A percentile compares a stretch with the other conserved stretches of the same genome.
Conservation (phyloP, 164 flowering plant genomes). For the Magnolia changhungtana region DNA sequence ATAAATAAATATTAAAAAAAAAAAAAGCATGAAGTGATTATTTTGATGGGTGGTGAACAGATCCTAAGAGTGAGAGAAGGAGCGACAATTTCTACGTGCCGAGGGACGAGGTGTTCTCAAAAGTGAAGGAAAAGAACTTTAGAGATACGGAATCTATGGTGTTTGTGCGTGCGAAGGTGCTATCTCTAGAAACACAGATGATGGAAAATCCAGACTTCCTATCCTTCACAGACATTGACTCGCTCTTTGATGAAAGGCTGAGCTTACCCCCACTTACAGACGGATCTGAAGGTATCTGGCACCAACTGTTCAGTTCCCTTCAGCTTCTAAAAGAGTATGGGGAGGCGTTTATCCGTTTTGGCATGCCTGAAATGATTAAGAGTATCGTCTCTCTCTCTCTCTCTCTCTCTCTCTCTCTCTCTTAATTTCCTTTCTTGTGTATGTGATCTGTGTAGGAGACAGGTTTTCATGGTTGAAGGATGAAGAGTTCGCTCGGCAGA, state of each 20-base stretch:
- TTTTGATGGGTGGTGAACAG: slow-evolving; percentile 11
- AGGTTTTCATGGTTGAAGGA: slow-evolving; percentile 46
- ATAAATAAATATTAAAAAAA: no score
- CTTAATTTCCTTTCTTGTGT: not conserved
- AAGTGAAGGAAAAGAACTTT: slow-evolving; percentile 25
- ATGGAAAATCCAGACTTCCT: slow-evolving; percentile 25
- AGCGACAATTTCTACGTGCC: slow-evolving; percentile 29
- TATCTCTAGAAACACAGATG: slow-evolving; percentile 10
- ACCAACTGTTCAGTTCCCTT: slow-evolving; percentile 20
- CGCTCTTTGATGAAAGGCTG: slow-evolving; percentile 40
- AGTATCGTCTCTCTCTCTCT: not conserved
- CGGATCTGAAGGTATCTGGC: not conserved
- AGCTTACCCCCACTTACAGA: slow-evolving; percentile 11
- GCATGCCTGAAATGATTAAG: slow-evolving; percentile 26
- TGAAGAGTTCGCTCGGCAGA: slow-evolving; percentile 45
- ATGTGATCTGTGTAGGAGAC: slow-evolving; percentile 30
- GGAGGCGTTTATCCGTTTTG: slow-evolving; percentile 28
- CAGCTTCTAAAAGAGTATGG: slow-evolving; percentile 10
- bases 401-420: not conserved
- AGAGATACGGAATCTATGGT: slow-evolving; percentile 1
- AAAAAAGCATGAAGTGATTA: not conserved
- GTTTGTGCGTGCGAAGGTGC: slow-evolving; percentile 25
- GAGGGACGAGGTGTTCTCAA: slow-evolving; percentile 37
- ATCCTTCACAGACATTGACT: slow-evolving; percentile 39
- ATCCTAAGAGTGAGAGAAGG: slow-evolving; percentile 30